Evolutionary conservation across 305 asterid species (phyloP).

Genomic region (Fraxinus platypoda): DNA sequence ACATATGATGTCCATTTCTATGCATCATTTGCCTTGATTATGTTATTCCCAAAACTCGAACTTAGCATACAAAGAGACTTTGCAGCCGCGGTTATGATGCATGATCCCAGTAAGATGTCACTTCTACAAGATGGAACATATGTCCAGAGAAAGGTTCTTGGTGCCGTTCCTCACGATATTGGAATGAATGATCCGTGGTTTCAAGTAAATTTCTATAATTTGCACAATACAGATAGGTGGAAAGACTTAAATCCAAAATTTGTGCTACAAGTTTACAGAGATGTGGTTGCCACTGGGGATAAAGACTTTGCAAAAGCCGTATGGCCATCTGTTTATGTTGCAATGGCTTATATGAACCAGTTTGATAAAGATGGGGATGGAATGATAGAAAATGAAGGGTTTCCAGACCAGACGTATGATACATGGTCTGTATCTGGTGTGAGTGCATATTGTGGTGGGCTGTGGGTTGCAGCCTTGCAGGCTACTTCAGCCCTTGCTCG

Average conservation of each 20-base stretch:
- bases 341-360: slow-evolving; percentile 94
- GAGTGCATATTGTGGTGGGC: slow-evolving; percentile 96
- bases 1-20: slow-evolving; percentile 95
- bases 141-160: slow-evolving; percentile 71
- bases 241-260: slow-evolving; percentile 95
- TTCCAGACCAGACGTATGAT: slow-evolving; percentile 95
- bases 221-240: slow-evolving; percentile 87
- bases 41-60: slow-evolving; percentile 85
- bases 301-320: slow-evolving; percentile 69
- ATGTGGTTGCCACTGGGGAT: slow-evolving; percentile 73
- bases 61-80: slow-evolving; percentile 92
- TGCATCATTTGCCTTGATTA: slow-evolving; percentile 69
- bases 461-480: slow-evolving; percentile 98
- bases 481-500: slow-evolving; percentile 85
- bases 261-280: slow-evolving; percentile 91
- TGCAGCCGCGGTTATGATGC: slow-evolving; percentile 96
- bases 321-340: slow-evolving; percentile 93
- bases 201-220: slow-evolving; percentile 72
- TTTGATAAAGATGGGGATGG: slow-evolving; percentile 97
- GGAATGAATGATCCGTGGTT: slow-evolving; percentile 98
- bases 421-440: slow-evolving; percentile 89
- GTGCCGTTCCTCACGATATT: slow-evolving; percentile 97
- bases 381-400: slow-evolving; percentile 94
- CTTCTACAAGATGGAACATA: slow-evolving; percentile 65
- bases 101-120: slow-evolving; percentile 66